A percentile compares a stretch with the other conserved stretches of the same genome.
Conservation (phyloP, 805 yeast genomes). For the Komagataella populi region DNA sequence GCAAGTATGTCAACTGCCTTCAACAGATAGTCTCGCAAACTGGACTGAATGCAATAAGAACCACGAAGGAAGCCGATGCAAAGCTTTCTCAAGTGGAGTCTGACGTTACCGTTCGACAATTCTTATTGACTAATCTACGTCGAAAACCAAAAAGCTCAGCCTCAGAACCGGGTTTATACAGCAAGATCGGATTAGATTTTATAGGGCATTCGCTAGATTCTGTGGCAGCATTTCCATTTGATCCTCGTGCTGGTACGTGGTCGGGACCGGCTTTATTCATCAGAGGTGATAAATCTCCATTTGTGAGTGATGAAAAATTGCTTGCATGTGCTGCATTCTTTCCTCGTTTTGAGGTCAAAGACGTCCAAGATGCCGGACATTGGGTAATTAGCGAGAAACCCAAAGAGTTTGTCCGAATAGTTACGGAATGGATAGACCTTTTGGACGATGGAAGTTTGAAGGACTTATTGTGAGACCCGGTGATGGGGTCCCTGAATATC, state of each 20-base stretch:
- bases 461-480: not conserved
- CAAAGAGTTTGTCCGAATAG: conserved; percentile 47
- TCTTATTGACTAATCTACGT: conserved; percentile 57
- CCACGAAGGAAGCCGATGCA: conserved; percentile 55
- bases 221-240: conserved; percentile 70
- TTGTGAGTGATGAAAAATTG: conserved; percentile 72
- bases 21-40: conserved; percentile 36
- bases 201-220: conserved; percentile 50
- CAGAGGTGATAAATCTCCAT: conserved; percentile 63
- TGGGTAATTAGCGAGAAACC: conserved; percentile 91
- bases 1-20: conserved; percentile 52
- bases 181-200: conserved; percentile 61
- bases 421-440: conserved; percentile 40
- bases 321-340: conserved; percentile 64
- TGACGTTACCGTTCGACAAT: conserved; percentile 54
- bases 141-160: conserved; percentile 14
- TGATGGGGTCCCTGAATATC: no score
- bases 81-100: conserved; percentile 51
- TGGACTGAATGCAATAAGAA: conserved; percentile 21
- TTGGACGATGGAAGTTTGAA: not conserved
- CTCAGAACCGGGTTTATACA: conserved; percentile 19
- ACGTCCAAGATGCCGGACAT: conserved; percentile 68
- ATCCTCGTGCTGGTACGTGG: conserved; percentile 38
- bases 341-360: conserved; percentile 63
- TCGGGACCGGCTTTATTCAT: conserved; percentile 66